Evolutionary conservation across 2,329 filamentous ascomycete genomes (phyloP).

Genomic region (Pezicula neosporulosa): DNA sequence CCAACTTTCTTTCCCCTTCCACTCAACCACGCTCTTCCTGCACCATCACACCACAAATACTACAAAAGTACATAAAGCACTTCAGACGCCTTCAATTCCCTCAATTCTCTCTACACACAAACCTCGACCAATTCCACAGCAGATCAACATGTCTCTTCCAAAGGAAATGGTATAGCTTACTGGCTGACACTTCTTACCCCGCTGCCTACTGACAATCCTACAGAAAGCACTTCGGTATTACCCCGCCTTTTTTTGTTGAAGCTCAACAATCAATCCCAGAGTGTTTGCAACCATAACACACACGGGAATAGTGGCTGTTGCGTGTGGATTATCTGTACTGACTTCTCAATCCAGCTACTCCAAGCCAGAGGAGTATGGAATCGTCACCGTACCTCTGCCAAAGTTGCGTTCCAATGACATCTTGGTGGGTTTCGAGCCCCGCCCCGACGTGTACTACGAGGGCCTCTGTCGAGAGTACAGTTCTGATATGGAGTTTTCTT

Average conservation of each 20-base stretch:
- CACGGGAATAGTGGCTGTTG: constrained; percentile 1
- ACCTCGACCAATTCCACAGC: too few species aligned
- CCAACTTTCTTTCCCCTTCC: too few species aligned
- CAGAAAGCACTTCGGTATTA: constrained; percentile 57
- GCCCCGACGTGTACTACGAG: constrained; percentile 54
- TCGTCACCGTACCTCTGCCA: constrained; percentile 61
- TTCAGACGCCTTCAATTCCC: too few species aligned
- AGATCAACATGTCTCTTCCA: constrained; percentile 37
- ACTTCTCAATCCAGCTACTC: constrained; percentile 42
- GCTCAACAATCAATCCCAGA: neutral
- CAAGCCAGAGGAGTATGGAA: constrained; percentile 57
- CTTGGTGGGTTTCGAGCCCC: constrained; percentile 25
- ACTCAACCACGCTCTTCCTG: too few species aligned
- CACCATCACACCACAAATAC: too few species aligned
- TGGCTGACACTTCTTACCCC: neutral
- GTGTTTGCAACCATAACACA: neutral
- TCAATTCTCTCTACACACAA: too few species aligned
- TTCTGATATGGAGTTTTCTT: constrained; percentile 23
- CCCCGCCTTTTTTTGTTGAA: constrained; percentile 10
- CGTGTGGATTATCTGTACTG: neutral
- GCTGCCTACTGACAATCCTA: constrained; percentile 18
- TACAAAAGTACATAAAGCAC: too few species aligned
- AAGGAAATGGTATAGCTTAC: constrained; percentile 35
- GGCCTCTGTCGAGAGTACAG: constrained; percentile 5
- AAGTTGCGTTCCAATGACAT: constrained; percentile 37